phyloP scores from a whole-genome alignment of 768 basidiomycete genomes.

The Psilocybe cyanescens region DNA sequence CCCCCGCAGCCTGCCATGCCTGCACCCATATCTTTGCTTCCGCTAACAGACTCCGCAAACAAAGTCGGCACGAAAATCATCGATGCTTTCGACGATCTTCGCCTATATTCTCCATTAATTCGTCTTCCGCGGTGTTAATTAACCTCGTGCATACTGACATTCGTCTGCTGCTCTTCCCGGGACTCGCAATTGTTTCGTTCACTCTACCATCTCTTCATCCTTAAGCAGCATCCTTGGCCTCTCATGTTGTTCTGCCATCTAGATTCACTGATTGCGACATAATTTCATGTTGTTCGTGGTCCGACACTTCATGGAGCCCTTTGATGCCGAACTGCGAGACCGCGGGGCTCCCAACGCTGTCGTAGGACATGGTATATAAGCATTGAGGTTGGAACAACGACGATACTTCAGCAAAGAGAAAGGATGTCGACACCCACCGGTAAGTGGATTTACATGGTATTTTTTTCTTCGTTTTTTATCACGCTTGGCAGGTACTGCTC shows the following conservation, averaged over 20 bases:
- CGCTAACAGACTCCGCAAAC: neutral
- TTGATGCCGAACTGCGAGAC: slow-evolving; percentile 17
- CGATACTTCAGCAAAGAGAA: slow-evolving; percentile 4
- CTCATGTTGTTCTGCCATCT: slow-evolving; percentile 17
- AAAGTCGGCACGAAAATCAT: neutral
- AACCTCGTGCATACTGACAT: slow-evolving; percentile 9
- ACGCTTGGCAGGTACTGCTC: slow-evolving; percentile 32
- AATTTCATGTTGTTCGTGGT: slow-evolving; percentile 25
- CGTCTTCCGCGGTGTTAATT: slow-evolving; percentile 1
- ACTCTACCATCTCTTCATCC: slow-evolving; percentile 5
- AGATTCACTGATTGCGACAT: slow-evolving; percentile 10
- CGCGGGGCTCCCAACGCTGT: slow-evolving; percentile 10
- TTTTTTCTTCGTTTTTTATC: neutral
- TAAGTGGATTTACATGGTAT: slow-evolving; percentile 13
- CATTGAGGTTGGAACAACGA: neutral
- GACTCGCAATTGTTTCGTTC: slow-evolving; percentile 2
- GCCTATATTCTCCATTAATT: slow-evolving; percentile 1
- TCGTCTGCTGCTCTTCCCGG: slow-evolving; percentile 3
- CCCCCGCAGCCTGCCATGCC: slow-evolving; percentile 11
- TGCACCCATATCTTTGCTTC: neutral
- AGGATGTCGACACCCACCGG: slow-evolving; percentile 21
- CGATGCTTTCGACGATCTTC: neutral
- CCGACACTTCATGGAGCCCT: slow-evolving; percentile 19
- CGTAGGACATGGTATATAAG: slow-evolving; percentile 17
- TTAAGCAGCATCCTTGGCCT: slow-evolving; percentile 13